Conservation (phyloP, 495 filamentous ascomycete species). For the Trichoderma asperelloides region DNA sequence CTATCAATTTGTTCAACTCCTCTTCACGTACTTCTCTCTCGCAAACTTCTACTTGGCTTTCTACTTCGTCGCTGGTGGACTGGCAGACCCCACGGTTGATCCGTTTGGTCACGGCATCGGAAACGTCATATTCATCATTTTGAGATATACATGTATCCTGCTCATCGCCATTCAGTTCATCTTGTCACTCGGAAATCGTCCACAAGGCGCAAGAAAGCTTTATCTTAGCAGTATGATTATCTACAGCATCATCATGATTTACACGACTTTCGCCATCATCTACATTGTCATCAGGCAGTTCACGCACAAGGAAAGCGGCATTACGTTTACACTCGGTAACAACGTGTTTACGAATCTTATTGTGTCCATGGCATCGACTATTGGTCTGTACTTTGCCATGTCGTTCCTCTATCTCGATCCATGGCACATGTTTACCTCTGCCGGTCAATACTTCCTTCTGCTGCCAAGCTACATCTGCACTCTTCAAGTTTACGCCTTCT, state of each 20-base stretch:
- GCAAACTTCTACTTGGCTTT: slow-evolving; percentile 99
- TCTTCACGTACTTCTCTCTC: slow-evolving; percentile 97
- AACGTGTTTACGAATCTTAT: slow-evolving; percentile 92
- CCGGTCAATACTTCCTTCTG: slow-evolving; percentile 87
- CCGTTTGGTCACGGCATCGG: slow-evolving; percentile 85
- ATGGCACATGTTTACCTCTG: slow-evolving; percentile 97
- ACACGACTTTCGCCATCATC: slow-evolving; percentile 78
- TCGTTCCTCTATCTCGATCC: slow-evolving; percentile 94
- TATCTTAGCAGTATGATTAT: slow-evolving; percentile 80
- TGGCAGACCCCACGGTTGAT: slow-evolving; percentile 70
- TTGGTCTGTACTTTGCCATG: slow-evolving; percentile 94
- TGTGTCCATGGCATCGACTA: slow-evolving; percentile 75
- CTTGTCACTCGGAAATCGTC: slow-evolving; percentile 94
- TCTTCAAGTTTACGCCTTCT: slow-evolving; percentile 96
- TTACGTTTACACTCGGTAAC: slow-evolving; percentile 55
- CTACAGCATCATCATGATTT: slow-evolving; percentile 90
- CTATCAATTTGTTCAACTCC: slow-evolving; percentile 81
- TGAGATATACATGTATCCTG: slow-evolving; percentile 76
- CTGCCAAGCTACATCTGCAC: slow-evolving; percentile 94
- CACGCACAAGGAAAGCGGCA: slow-evolving; percentile 32
- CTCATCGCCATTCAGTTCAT: slow-evolving; percentile 95
- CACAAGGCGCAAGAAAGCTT: slow-evolving; percentile 89
- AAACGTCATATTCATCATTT: slow-evolving; percentile 72
- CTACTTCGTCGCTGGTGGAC: slow-evolving; percentile 95
- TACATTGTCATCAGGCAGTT: slow-evolving; percentile 82